Percentiles rank a stretch among this genome's conserved stretches.
phyloP scores from a whole-genome alignment of 2,329 filamentous ascomycete genomes.

The Escovopsis sp. region DNA sequence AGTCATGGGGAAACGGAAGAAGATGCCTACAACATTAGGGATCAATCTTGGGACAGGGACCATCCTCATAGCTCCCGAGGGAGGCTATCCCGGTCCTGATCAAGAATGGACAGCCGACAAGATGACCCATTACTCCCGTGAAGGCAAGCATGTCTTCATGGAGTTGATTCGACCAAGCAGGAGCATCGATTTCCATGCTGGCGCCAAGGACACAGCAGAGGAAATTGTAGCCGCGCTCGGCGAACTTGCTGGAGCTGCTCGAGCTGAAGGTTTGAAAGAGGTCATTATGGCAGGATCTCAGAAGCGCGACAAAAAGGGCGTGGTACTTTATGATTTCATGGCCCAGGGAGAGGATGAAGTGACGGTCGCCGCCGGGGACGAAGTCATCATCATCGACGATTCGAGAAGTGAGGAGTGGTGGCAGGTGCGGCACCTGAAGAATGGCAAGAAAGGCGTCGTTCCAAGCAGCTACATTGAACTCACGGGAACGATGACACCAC shows the following conservation, averaged over 20 bases:
- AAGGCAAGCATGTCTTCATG: constrained; percentile 95
- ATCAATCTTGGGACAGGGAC: constrained; percentile 78
- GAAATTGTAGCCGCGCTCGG: constrained; percentile 83
- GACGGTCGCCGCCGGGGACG: constrained; percentile 76
- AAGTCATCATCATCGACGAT: constrained; percentile 82
- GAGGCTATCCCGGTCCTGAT: constrained; percentile 64
- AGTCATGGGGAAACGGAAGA: constrained; percentile 93
- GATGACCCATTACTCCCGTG: constrained; percentile 93
- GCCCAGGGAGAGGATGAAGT: constrained; percentile 95
- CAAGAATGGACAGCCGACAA: constrained; percentile 92
- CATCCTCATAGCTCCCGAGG: constrained; percentile 84
- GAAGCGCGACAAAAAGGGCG: constrained; percentile 60
- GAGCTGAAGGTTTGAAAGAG: constrained; percentile 71
- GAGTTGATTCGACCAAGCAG: constrained; percentile 86
- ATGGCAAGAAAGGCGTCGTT: constrained; percentile 88
- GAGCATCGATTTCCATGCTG: constrained; percentile 92
- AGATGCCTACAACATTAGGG: constrained; percentile 95
- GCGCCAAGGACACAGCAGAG: constrained; percentile 88
- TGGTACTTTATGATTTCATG: constrained; percentile 89
- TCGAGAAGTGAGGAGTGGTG: constrained; percentile 95
- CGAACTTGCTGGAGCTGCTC: constrained; percentile 73
- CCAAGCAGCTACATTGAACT: constrained; percentile 93
- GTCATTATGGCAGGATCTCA: constrained; percentile 69
- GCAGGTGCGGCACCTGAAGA: constrained; percentile 83
- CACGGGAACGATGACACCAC: constrained; percentile 47